These are phyloP conservation scores for Saccharomycopsis hybrid DNA, from an alignment of 1,139 yeast species.

Conservation along the genomic window DNA sequence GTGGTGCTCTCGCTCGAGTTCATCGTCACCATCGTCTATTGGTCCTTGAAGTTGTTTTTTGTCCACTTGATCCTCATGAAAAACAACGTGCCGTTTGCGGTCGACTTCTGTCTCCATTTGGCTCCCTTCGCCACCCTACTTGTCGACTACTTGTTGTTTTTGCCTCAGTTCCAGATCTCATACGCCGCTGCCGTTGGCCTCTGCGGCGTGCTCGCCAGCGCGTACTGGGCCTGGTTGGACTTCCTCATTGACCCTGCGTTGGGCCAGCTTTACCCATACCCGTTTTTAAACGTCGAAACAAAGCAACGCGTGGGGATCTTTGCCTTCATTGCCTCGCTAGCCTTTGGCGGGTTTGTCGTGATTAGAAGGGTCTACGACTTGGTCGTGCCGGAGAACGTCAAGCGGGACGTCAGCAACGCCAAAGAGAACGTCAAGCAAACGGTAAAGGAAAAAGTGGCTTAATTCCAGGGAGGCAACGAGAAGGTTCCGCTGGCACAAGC, in stretches of 20 bases:
- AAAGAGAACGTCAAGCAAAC: neutral
- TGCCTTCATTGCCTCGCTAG: conserved; percentile 8
- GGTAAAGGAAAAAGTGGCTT: no score
- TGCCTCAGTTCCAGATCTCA: conserved; percentile 11
- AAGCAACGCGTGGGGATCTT: conserved; percentile 14
- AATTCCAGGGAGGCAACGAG: no score
- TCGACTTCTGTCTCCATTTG: conserved; percentile 18
- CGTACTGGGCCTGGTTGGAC: conserved; percentile 20
- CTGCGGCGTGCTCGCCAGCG: conserved; percentile 6
- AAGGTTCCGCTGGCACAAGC: no score
- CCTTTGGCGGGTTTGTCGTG: conserved; percentile 15
- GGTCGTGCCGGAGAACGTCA: neutral
- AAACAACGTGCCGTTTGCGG: conserved; percentile 11
- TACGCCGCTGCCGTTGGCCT: conserved; percentile 5
- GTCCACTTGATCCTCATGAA: conserved; percentile 14
- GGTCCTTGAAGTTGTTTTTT: conserved; percentile 17
- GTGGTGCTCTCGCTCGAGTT: conserved; percentile 17
- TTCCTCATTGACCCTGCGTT: conserved; percentile 9
- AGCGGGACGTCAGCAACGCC: neutral
- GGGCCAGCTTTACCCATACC: conserved; percentile 20
- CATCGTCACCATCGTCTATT: conserved; percentile 19
- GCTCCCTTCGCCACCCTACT: conserved; percentile 9
- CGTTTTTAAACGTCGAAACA: conserved; percentile 19
- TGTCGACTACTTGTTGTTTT: conserved; percentile 17
- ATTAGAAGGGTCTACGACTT: conserved; percentile 9